These are phyloP conservation scores for Discostella pseudostelligera DNA, from an alignment of 108 stramenopile genomes.

Conservation along the genomic window DNA sequence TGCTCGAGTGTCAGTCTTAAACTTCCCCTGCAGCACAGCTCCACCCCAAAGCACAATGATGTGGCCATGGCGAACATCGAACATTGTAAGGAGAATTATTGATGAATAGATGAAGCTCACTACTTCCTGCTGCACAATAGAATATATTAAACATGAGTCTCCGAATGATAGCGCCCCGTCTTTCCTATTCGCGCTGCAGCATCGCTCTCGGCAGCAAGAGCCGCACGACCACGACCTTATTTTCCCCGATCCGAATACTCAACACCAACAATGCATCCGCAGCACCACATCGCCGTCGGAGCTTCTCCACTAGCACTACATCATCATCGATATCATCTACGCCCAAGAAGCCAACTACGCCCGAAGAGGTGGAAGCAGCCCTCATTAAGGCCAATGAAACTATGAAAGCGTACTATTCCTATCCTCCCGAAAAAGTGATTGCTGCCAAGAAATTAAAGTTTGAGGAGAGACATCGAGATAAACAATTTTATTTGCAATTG, in stretches of 20 bases:
- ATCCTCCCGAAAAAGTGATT: conserved; percentile 57
- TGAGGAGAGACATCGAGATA: conserved; percentile 33
- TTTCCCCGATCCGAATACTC: too few species aligned
- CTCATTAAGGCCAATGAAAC: conserved; percentile 62
- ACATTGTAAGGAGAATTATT: too few species aligned
- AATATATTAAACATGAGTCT: conserved; percentile 6
- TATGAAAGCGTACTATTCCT: conserved; percentile 69
- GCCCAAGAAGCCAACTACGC: conserved; percentile 9
- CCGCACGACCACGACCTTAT: not conserved
- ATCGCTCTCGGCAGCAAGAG: not conserved
- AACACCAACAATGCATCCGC: not conserved
- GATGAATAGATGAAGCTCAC: too few species aligned
- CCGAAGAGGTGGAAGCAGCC: conserved; percentile 47
- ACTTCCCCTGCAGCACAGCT: too few species aligned
- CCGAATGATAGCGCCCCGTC: conserved; percentile 2
- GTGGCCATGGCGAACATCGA: too few species aligned
- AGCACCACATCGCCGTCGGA: not conserved
- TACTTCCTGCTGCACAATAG: too few species aligned
- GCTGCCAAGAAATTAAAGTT: conserved; percentile 49
- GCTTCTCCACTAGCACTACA: not conserved
- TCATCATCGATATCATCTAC: conserved; percentile 2
- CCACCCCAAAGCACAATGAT: too few species aligned
- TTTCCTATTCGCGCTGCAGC: conserved; percentile 1
- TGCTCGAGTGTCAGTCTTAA: too few species aligned
- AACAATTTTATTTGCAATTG: conserved; percentile 53